Base-by-base conservation (phyloP, 192 early-diverging fungal species). In the Coemansia sp. region DNA sequence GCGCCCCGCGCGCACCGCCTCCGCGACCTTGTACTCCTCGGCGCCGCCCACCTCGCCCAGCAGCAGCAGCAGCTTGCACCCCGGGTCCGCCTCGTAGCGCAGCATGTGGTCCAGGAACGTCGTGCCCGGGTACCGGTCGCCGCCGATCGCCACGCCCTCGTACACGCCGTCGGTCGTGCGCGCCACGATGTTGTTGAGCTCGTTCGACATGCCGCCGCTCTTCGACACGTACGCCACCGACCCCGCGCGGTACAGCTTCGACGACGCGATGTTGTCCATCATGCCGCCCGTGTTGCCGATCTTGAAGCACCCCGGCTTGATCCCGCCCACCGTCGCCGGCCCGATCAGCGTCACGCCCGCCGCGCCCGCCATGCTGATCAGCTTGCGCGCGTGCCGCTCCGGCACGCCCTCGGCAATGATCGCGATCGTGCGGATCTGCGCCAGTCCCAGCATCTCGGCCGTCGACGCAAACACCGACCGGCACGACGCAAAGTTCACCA, bases 261-360 rank as follows among this genome's bases (percentile, higher is more conserved):
- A 95, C 14, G 93, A 80, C 5, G 94, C 93, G 79, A 98, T 96
- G 82, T 98, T 98, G 79, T 98, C 95, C 95, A 98, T 98, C 95
- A 98, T 98, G 56, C 95, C 95, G 70, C 95, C 95, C 40, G 95
- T 98, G 87, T 96, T 96, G 61, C 95, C 95, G 64, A 98, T 96
- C 88, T 98, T 98, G 88, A 94, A 98, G 80, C 94, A 95, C 0
- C 95, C 95, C 31, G 95, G 93, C 82, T 95, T 98, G 80, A 98
- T 98, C 53, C 95, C 95, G 72, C 95, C 95, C 38, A 98, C 95
- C 36, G 95, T 98, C 32, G 95, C 95, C 27, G 95, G 95, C 42
- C 95, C 95, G 65, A 98, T 94, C 35, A 98, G 84, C 41, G 94
- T 77, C 8, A 98, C 89, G 18, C 83, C 74, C 29, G 84, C 85